Percentiles rank a stretch among this genome's conserved stretches.
Evolutionary conservation across 495 filamentous ascomycete genomes (phyloP).

Genomic region (Annulohypoxylon moriforme): DNA sequence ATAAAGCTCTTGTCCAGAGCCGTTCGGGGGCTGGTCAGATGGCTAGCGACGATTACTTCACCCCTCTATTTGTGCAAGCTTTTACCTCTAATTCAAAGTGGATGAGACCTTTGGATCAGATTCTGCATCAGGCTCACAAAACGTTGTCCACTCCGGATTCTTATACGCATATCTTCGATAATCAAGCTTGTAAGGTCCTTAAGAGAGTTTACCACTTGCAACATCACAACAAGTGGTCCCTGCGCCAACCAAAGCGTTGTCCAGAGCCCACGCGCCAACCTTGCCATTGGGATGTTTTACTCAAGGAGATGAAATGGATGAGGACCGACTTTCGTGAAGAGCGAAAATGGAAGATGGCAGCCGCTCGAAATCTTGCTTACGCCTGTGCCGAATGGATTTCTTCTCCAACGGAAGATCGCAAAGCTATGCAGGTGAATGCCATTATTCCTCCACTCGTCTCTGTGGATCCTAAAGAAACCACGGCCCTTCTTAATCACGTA

Average conservation of each 20-base stretch:
- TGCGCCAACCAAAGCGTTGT: slow-evolving; percentile 84
- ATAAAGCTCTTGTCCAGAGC: slow-evolving; percentile 47
- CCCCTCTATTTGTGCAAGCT: slow-evolving; percentile 81
- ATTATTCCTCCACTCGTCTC: slow-evolving; percentile 51
- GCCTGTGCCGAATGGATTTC: slow-evolving; percentile 85
- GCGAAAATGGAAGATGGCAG: slow-evolving; percentile 88
- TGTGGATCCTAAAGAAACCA: slow-evolving; percentile 44
- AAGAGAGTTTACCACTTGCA: slow-evolving; percentile 89
- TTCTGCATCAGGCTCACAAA: slow-evolving; percentile 81
- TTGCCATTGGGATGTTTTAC: slow-evolving; percentile 84
- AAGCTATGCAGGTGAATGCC: slow-evolving; percentile 72
- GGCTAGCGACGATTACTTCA: slow-evolving; percentile 76
- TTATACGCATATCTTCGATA: slow-evolving; percentile 79
- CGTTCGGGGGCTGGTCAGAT: slow-evolving; percentile 55
- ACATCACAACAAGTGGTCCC: slow-evolving; percentile 86
- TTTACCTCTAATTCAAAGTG: slow-evolving; percentile 67
- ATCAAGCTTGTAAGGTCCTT: slow-evolving; percentile 84
- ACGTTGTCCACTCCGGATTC: slow-evolving; percentile 83
- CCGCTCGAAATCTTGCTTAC: slow-evolving; percentile 78
- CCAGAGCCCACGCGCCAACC: slow-evolving; percentile 79
- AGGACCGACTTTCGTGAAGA: slow-evolving; percentile 95
- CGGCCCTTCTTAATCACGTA: slow-evolving; percentile 41
- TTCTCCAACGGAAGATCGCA: slow-evolving; percentile 68
- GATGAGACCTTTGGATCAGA: slow-evolving; percentile 71
- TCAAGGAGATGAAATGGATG: slow-evolving; percentile 97